Evolutionary conservation across 768 basidiomycete genomes (phyloP), one percentile per base, ranked within the genome.

Genomic region (Aureoboletus auriporus): DNA sequence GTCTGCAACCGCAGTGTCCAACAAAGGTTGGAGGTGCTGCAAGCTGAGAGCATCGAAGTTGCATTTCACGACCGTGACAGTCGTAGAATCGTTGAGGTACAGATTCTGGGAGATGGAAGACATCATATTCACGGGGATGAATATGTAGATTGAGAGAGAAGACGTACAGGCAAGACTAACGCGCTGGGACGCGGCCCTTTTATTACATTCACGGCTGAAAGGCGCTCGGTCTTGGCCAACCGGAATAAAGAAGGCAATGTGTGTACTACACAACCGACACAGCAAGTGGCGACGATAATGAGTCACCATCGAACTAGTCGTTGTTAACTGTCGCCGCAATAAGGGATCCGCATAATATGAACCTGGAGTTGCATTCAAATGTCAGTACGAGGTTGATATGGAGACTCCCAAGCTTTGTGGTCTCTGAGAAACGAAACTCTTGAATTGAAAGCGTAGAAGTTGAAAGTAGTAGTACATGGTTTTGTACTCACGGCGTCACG

Each of bases 31-130:
- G 26, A 75, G 37, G 11, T 63, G 42, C 8, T 27, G 42, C 10
- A 43, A 26, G 14, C 26, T 52, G 20, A 76, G 35, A 14, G 51
- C 52, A 44, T 53, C 56, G 28, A 68, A 62, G 12, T 68, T 51
- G 44, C 58, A 58, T 5, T 53, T 49, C 8, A 54, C 56, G 10
- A 74, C 66, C 0, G 38, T 47, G 40, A 77, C 64, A 5, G 53
- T 46, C 0, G 60, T 51, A 17, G 59, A 45, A 12, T 51, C 44
- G 0, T 50, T 43, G 11, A 53, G 54, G 61, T 69, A 75, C 16
- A 78, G 38, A 26, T 66, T 46, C 54, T 73, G 75, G 4, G 49
- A 6, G 30, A 75, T 27, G 5, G 33, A 58, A 41, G 62, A 64
- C 8, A 51, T 47, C 57, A 56, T 57, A 43, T 12, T 23, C 3